These are phyloP conservation scores for Fusarium sp. DNA, from an alignment of 2,329 filamentous ascomycete genomes.

Conservation along the genomic window DNA sequence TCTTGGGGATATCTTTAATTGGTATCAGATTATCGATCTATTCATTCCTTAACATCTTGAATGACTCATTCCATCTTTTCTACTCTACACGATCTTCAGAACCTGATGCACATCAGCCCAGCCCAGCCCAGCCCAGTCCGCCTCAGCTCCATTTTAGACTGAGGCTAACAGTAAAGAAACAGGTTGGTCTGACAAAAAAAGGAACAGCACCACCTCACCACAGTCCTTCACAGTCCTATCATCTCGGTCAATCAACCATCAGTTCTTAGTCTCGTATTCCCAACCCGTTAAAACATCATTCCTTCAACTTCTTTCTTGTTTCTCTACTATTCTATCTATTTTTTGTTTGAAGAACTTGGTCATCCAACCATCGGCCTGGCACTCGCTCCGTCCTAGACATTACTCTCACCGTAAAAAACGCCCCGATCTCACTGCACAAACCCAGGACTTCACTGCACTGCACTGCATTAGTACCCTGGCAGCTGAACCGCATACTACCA, in stretches of 20 bases:
- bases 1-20: background rate
- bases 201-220: slow-evolving; percentile 17
- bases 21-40: background rate
- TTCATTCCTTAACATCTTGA: background rate
- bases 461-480: slow-evolving; percentile 8
- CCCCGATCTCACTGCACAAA: slow-evolving; percentile 13
- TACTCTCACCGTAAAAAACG: slow-evolving; percentile 40
- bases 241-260: slow-evolving; percentile 7
- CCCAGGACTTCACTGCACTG: background rate
- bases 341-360: background rate
- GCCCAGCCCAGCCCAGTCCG: slow-evolving; percentile 17
- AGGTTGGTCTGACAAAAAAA: slow-evolving; percentile 17
- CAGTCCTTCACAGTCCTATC: slow-evolving; percentile 18
- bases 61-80: background rate
- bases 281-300: slow-evolving; percentile 31
- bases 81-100: background rate
- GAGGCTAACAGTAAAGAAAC: slow-evolving; percentile 16
- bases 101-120: slow-evolving; percentile 12
- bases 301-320: slow-evolving; percentile 2
- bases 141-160: slow-evolving; percentile 23
- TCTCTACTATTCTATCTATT: background rate
- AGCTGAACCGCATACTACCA: slow-evolving; percentile 24
- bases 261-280: slow-evolving; percentile 42
- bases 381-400: slow-evolving; percentile 40
- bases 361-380: slow-evolving; percentile 33